A percentile compares a stretch with the other conserved stretches of the same genome.
Evolutionary conservation across 306 rosid species (phyloP).

Genomic region (Psophocarpus tetragonolobus): DNA sequence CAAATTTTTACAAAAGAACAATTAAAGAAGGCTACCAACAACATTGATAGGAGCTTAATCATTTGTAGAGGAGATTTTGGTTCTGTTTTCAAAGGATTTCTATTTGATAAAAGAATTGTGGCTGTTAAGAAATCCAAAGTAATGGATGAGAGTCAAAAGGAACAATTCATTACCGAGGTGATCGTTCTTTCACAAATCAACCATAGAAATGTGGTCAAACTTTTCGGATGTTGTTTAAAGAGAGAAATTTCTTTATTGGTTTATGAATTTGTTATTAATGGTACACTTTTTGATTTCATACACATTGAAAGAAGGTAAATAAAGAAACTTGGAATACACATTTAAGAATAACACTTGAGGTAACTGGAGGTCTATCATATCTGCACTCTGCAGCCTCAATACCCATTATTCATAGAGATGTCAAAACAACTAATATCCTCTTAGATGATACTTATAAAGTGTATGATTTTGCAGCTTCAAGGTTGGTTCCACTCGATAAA

Average conservation of each 20-base stretch:
- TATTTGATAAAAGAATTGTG: background rate
- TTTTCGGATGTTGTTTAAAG: slow-evolving; percentile 56
- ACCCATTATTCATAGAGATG: background rate
- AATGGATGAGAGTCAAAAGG: slow-evolving; percentile 30
- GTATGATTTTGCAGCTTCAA: slow-evolving; percentile 10
- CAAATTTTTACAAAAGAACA: slow-evolving; percentile 33
- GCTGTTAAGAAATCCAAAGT: slow-evolving; percentile 52
- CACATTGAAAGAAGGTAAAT: background rate
- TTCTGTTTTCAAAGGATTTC: slow-evolving; percentile 37
- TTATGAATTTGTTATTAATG: slow-evolving; percentile 46
- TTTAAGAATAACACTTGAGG: slow-evolving; percentile 37
- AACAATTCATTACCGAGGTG: slow-evolving; percentile 35
- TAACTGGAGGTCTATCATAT: slow-evolving; percentile 43
- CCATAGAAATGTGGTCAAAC: slow-evolving; percentile 38
- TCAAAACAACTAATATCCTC: background rate
- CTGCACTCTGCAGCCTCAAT: slow-evolving; percentile 28
- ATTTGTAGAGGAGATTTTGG: slow-evolving; percentile 48
- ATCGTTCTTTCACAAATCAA: too few relatives aligned
- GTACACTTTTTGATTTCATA: slow-evolving; percentile 41
- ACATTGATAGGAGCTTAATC: slow-evolving; percentile 26
- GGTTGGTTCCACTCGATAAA: background rate
- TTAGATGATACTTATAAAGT: background rate
- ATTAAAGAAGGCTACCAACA: slow-evolving; percentile 46
- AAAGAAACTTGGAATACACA: background rate
- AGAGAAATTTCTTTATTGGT: slow-evolving; percentile 49